Percentiles rank a stretch among this genome's conserved stretches.
Conservation (phyloP, 2,329 filamentous ascomycete genomes). For the Paramyrothecium sp. region DNA sequence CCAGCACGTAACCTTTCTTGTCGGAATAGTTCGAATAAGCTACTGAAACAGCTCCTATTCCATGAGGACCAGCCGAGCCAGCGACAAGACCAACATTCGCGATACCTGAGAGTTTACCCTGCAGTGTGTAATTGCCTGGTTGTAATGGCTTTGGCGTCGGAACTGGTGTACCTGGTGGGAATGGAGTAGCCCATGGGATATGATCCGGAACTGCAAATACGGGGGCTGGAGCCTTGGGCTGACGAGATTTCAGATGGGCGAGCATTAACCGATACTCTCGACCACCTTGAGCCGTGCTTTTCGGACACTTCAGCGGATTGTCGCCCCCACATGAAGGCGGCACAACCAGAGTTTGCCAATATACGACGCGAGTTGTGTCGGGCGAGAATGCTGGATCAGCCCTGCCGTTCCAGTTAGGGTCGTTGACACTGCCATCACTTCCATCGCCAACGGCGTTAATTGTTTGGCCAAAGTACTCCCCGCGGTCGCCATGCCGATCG, state of each 20-base stretch:
- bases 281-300: conserved; percentile 35
- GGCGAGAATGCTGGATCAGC: conserved; percentile 41
- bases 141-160: conserved; percentile 17
- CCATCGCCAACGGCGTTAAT: conserved; percentile 36
- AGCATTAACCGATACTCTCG: conserved; percentile 39
- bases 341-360: conserved; percentile 35
- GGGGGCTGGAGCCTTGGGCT: conserved; percentile 17
- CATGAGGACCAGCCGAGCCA: neutral
- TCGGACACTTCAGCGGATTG: conserved; percentile 39
- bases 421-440: conserved; percentile 33
- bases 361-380: conserved; percentile 41
- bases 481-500: conserved; percentile 42
- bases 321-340: conserved; percentile 39
- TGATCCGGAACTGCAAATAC: neutral
- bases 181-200: neutral
- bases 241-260: conserved; percentile 31
- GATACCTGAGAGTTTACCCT: neutral
- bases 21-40: conserved; percentile 35
- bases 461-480: conserved; percentile 39
- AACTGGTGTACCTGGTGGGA: neutral
- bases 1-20: conserved; percentile 26
- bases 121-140: neutral
- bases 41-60: conserved; percentile 24
- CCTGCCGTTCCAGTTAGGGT: conserved; percentile 45
- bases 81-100: neutral